Conservation (phyloP, 257 asterid species). For the Ehretia macrophylla region DNA sequence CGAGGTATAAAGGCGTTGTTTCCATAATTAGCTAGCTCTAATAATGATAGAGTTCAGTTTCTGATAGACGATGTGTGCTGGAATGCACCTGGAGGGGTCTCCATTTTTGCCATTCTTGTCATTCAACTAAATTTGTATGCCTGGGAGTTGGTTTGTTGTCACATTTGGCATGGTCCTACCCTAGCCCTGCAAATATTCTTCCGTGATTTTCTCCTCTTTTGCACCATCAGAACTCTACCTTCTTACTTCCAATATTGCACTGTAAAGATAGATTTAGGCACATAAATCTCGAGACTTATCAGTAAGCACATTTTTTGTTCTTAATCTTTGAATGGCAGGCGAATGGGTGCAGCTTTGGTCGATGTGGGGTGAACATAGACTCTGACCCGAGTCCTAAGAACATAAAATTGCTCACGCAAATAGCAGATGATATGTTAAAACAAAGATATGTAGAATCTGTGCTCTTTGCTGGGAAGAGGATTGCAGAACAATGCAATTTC, state of each 20-base stretch:
- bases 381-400: conserved; percentile 62
- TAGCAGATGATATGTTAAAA: conserved; percentile 81
- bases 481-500: conserved; percentile 64
- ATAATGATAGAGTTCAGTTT: conserved; percentile 9
- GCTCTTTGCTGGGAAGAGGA: conserved; percentile 71
- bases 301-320: not conserved
- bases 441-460: conserved; percentile 80
- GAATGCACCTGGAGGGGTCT: conserved; percentile 21
- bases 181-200: not conserved
- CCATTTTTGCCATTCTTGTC: conserved; percentile 30
- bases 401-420: conserved; percentile 41
- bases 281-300: no score
- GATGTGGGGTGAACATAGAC: conserved; percentile 53
- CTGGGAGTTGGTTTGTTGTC: conserved; percentile 22
- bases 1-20: conserved; percentile 3
- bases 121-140: conserved; percentile 20
- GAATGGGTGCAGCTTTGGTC: conserved; percentile 52
- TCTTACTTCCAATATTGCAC: no score
- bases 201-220: no score
- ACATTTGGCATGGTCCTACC: conserved; percentile 34
- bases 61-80: conserved; percentile 11
- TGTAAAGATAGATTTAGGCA: no score
- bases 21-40: conserved; percentile 21
- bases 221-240: no score
- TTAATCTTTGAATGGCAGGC: conserved; percentile 37